Evolutionary conservation across 176 grass and related monocot species (phyloP).

Genomic region (Phoenix dactylifera): DNA sequence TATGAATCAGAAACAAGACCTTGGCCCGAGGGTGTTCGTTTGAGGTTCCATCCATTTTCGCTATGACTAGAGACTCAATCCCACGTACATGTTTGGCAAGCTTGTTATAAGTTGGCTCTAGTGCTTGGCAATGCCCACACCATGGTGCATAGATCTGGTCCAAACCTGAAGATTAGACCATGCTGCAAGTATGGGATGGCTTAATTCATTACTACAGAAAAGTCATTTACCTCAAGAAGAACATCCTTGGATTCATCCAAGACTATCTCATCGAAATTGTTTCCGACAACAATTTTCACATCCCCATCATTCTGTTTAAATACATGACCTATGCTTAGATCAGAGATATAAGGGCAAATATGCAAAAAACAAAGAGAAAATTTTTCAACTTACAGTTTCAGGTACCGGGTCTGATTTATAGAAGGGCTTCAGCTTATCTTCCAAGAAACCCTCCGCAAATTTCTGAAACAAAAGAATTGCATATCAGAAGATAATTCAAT

Average conservation of each 20-base stretch:
- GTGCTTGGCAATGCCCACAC: constrained; percentile 90
- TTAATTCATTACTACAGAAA: constrained; percentile 8
- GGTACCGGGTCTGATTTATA: constrained; percentile 87
- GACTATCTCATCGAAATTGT: constrained; percentile 79
- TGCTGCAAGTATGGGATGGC: neutral
- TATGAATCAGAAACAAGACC: constrained; percentile 30
- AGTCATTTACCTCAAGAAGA: constrained; percentile 63
- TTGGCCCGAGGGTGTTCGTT: constrained; percentile 83
- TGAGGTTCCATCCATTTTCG: constrained; percentile 90
- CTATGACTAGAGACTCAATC: constrained; percentile 74
- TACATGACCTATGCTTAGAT: constrained; percentile 11
- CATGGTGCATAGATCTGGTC: constrained; percentile 86
- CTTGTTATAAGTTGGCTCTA: constrained; percentile 88
- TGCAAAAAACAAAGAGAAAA: constrained; percentile 11
- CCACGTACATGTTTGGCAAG: constrained; percentile 60
- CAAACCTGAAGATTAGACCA: neutral
- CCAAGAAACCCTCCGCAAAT: constrained; percentile 72
- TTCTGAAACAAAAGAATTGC: constrained; percentile 22
- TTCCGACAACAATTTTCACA: constrained; percentile 92
- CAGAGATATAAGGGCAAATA: neutral
- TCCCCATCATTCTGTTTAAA: constrained; percentile 64
- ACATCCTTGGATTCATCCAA: constrained; percentile 95
- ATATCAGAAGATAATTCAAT: too few relatives aligned
- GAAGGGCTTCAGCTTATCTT: constrained; percentile 72
- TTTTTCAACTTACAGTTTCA: constrained; percentile 45